Percentiles rank a stretch among this genome's conserved stretches.
Evolutionary conservation across 2,329 filamentous ascomycete genomes (phyloP).

Genomic region (Exophiala spinifera): DNA sequence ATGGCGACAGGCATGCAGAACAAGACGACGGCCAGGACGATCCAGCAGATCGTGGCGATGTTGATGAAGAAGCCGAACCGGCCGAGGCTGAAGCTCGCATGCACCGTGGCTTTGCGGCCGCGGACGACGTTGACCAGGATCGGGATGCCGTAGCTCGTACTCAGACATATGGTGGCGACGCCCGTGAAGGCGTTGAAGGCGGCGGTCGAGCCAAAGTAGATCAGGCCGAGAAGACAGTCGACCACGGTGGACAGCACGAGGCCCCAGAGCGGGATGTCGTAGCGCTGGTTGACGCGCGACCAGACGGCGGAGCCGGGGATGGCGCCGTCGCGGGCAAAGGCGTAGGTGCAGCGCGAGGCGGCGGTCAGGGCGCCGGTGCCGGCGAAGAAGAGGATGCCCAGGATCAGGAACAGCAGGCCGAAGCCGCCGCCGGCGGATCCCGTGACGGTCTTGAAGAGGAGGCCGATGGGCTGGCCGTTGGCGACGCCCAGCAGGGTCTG

Average conservation of each 20-base stretch:
- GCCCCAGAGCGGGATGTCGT: constrained; percentile 20
- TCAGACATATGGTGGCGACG: constrained; percentile 49
- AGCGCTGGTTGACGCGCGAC: constrained; percentile 11
- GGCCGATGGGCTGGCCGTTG: constrained; percentile 46
- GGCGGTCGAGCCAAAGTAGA: constrained; percentile 30
- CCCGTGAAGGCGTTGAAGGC: constrained; percentile 26
- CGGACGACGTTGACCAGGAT: constrained; percentile 45
- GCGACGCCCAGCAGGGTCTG: constrained; percentile 38
- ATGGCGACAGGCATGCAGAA: constrained; percentile 44
- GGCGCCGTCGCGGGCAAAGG: constrained; percentile 28
- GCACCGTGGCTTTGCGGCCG: constrained; percentile 45
- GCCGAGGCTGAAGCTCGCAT: constrained; percentile 51
- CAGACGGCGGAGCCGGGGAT: constrained; percentile 17
- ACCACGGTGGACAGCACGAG: constrained; percentile 39
- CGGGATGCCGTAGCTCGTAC: constrained; percentile 47
- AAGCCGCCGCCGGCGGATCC: constrained; percentile 45
- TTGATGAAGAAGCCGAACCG: constrained; percentile 44
- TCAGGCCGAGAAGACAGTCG: constrained; percentile 46
- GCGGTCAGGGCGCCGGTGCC: constrained; percentile 50
- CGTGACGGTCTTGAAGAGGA: constrained; percentile 52
- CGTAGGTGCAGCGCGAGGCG: constrained; percentile 52
- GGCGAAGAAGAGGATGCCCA: constrained; percentile 65
- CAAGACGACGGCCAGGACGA: constrained; percentile 50
- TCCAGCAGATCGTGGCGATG: constrained; percentile 47
- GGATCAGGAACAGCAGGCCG: constrained; percentile 45